Evolutionary conservation across 129 eudicot species (phyloP), one percentile per base, ranked within the genome.

Genomic region (Smallanthus sonchifolius): DNA sequence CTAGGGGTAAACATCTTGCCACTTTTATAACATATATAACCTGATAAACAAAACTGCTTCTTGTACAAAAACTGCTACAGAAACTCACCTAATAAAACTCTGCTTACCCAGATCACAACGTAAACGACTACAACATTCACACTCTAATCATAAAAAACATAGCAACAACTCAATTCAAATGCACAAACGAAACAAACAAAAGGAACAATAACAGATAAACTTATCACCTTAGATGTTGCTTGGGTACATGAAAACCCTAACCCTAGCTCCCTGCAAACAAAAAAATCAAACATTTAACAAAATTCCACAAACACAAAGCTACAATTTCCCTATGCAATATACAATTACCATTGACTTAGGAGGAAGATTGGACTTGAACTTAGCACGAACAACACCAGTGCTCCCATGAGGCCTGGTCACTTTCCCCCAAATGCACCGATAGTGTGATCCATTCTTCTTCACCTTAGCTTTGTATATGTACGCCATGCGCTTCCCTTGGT

Each of bases 171-270:
- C 40, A 13, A 35, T 9, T 62, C 38, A n/a, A 72, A 64, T 13
- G 4, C 65, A 59, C 38, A 30, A 56, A 24, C 24, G 59, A 57
- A 30, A 2, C 11, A 40, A 38, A 57, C 10, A 52, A 8, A 63
- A 8, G 36, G 0, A 34, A 2, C 13, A 67, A 0, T 1, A 44
- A 14, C 10, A 17, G 1, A 36, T 36, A 15, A 59, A 14, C 14
- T 5, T 7, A 76, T 7, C 83, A 87, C 96, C 93, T 90, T 77
- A 90, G 42, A 87, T 90, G 81, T 85, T 87, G 87, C 96, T 90
- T 19, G 96, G 96, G 79, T 79, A 90, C 96, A 90, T 90, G 79
- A 90, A 75, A 36, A 90, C 96, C 75, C 96, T 83, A 56, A 90
- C 87, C 75, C 88, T 85, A 60, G 85, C 79, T 70, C 94, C 94